Conservation (phyloP, 2,329 filamentous ascomycete genomes). For the Curvularia spicifera region DNA sequence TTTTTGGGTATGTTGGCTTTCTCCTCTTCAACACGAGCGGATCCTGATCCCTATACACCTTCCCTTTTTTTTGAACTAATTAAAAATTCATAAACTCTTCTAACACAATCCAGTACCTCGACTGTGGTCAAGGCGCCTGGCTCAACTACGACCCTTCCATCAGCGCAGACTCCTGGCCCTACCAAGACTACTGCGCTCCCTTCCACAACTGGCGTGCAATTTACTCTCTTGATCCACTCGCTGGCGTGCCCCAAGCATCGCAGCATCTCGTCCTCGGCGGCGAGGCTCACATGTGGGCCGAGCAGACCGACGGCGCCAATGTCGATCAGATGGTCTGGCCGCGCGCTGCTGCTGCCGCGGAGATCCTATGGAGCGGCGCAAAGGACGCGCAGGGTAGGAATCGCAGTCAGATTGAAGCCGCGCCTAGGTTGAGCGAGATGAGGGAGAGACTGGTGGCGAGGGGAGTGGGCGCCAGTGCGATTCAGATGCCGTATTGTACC, state of each 20-base stretch:
- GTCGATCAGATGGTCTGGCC: constrained; percentile 82
- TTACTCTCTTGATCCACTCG: constrained; percentile 79
- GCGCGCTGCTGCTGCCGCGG: constrained; percentile 72
- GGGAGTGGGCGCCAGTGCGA: constrained; percentile 68
- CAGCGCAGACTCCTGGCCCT: constrained; percentile 67
- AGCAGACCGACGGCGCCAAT: constrained; percentile 76
- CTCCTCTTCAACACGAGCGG: too few species aligned
- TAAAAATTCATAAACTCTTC: background rate
- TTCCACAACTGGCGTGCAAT: constrained; percentile 81
- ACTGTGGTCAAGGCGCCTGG: constrained; percentile 83
- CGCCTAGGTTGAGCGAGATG: constrained; percentile 74
- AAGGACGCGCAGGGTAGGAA: constrained; percentile 71
- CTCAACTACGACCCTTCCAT: constrained; percentile 69
- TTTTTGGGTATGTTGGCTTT: constrained; percentile 64
- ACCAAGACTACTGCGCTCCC: constrained; percentile 80
- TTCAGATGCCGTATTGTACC: constrained; percentile 77
- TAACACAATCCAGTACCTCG: constrained; percentile 67
- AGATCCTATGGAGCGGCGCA: constrained; percentile 80
- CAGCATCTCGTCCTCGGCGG: constrained; percentile 77
- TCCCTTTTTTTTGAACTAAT: too few species aligned
- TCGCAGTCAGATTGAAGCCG: constrained; percentile 72
- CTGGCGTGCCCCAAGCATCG: constrained; percentile 66
- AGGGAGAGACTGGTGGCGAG: constrained; percentile 75
- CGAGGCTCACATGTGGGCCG: constrained; percentile 79
- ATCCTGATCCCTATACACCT: too few species aligned